These are phyloP conservation scores for Boletus speciosus DNA, from an alignment of 768 basidiomycete genomes.

Conservation along the genomic window DNA sequence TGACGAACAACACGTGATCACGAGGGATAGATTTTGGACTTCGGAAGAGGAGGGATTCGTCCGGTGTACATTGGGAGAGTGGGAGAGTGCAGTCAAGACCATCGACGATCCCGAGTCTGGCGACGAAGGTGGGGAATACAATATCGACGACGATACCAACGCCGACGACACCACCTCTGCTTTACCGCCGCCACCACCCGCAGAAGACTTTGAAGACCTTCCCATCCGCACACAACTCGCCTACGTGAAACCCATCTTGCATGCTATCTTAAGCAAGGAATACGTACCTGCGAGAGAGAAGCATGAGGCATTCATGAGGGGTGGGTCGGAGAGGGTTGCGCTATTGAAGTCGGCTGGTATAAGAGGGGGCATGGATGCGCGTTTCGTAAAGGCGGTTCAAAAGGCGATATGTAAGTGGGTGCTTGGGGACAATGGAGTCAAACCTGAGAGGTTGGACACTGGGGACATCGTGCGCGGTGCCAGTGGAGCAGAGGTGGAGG, in stretches of 20 bases:
- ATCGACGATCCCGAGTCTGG: slow-evolving; percentile 29
- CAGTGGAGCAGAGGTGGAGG: neutral
- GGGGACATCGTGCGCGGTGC: neutral
- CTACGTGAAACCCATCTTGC: slow-evolving; percentile 62
- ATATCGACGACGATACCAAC: slow-evolving; percentile 35
- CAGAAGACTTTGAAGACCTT: slow-evolving; percentile 47
- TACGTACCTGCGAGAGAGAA: slow-evolving; percentile 51
- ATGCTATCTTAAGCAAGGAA: slow-evolving; percentile 51
- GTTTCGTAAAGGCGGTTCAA: slow-evolving; percentile 38
- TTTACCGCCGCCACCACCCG: slow-evolving; percentile 39
- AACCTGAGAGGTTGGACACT: slow-evolving; percentile 6
- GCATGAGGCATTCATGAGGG: slow-evolving; percentile 56
- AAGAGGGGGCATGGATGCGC: slow-evolving; percentile 37
- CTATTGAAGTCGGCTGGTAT: slow-evolving; percentile 32
- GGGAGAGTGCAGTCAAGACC: slow-evolving; percentile 41
- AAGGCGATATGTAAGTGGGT: slow-evolving; percentile 28
- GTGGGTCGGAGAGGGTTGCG: slow-evolving; percentile 45
- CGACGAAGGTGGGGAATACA: slow-evolving; percentile 24
- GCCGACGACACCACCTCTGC: slow-evolving; percentile 20
- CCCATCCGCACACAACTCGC: slow-evolving; percentile 56
- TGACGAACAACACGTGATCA: slow-evolving; percentile 35
- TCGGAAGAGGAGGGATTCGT: slow-evolving; percentile 58
- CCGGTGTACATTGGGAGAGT: slow-evolving; percentile 59
- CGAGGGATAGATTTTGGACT: slow-evolving; percentile 55
- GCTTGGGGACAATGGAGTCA: slow-evolving; percentile 16